These are phyloP conservation scores for Nephelium lappaceum DNA, from an alignment of 345 rosid genomes.

Conservation along the genomic window DNA sequence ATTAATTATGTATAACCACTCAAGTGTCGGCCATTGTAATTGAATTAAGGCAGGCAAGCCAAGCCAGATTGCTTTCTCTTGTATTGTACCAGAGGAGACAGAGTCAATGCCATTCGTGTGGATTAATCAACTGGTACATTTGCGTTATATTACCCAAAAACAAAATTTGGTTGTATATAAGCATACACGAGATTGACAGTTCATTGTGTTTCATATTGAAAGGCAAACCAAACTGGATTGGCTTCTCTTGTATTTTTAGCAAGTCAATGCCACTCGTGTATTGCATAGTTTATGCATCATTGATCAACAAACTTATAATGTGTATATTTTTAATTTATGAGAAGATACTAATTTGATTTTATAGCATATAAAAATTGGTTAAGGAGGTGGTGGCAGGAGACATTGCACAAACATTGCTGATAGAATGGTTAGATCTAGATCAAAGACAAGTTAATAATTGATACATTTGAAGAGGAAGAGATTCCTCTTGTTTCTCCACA, in stretches of 20 bases:
- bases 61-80: background rate
- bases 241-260: background rate
- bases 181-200: background rate
- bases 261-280: background rate
- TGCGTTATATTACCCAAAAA: no score
- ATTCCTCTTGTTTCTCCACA: constrained; percentile 25
- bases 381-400: constrained; percentile 8
- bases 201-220: background rate
- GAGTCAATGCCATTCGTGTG: background rate
- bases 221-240: background rate
- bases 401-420: background rate
- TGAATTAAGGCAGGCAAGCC: background rate
- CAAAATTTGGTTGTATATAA: background rate
- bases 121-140: background rate
- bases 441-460: background rate
- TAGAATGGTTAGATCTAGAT: constrained; percentile 12
- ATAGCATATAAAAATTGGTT: background rate
- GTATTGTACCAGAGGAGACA: background rate
- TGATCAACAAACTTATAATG: background rate
- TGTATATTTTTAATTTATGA: background rate
- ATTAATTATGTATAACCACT: background rate
- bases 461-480: constrained; percentile 17
- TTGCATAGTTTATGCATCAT: constrained; percentile 3
- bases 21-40: background rate
- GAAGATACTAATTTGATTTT: background rate